Base-by-base conservation (phyloP, 345 rosid genomes). In the Pistacia atlantica region DNA sequence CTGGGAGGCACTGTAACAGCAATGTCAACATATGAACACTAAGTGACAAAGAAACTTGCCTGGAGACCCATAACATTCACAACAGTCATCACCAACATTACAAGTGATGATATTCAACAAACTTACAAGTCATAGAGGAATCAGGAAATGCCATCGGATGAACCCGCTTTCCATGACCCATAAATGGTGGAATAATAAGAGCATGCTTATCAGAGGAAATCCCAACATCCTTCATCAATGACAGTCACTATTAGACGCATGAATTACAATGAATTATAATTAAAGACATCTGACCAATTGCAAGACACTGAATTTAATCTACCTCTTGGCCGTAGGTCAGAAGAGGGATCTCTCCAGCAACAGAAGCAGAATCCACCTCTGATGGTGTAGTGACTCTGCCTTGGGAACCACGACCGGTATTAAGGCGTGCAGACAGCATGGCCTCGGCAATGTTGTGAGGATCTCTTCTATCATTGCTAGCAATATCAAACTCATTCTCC, bases 121-220 rank as follows among this genome's bases (percentile, higher is more conserved):
- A 82, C 91, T 84, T 85, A 93, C 98, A 54, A 4, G 90, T 72
- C 58, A 88, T 76, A 12, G 88, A 80, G 73, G 91, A 76, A 74
- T 92, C 98, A 76, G 84, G 56, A 80, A 74, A 72, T 66, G 86
- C 82, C 67, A 87, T 71, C 63, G 92, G 95, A 78, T 88, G 86
- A 75, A 84, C 81, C 78, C 87, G 80, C 75, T 80, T 80, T 62
- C 87, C 90, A 69, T 80, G 85, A 74, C 79, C 78, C 88, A 83
- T 84, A 72, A 84, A 89, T 14, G 98, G 93, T 7, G 96, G 94
- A 42, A 92, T 63, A 58, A 90, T 90, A 62, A 94, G 92, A 51
- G 94, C 97, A 84, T 94, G 96, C 65, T 88, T 84, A 42, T 94
- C 95, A 33, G 94, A 78, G 51, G 93, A 89, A 73, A 90, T 89